phyloP scores from a whole-genome alignment of 306 rosid species.

The Cicer judaicum region DNA sequence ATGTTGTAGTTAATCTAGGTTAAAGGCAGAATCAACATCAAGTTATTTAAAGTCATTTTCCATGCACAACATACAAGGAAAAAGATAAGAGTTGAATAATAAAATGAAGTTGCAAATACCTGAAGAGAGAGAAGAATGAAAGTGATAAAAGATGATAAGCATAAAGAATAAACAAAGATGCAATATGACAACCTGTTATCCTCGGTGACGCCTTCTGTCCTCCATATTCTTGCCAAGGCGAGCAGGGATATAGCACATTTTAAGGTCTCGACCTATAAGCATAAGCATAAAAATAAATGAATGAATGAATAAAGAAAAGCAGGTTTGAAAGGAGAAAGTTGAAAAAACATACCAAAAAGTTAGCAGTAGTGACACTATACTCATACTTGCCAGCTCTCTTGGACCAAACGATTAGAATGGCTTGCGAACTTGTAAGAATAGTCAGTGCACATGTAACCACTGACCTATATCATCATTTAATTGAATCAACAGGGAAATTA shows the following conservation, averaged over 20 bases:
- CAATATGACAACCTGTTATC: slow-evolving; percentile 68
- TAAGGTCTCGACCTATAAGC: slow-evolving; percentile 77
- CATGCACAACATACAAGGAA: slow-evolving; percentile 9
- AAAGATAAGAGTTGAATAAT: slow-evolving; percentile 10
- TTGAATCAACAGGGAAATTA: neutral
- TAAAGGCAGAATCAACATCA: slow-evolving; percentile 33
- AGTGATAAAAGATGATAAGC: neutral
- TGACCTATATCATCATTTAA: slow-evolving; percentile 58
- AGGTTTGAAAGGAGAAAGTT: neutral
- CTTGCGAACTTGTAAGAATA: slow-evolving; percentile 90
- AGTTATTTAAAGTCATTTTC: slow-evolving; percentile 31
- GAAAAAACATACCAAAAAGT: slow-evolving; percentile 62
- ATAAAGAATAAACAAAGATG: neutral
- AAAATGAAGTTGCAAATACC: slow-evolving; percentile 32
- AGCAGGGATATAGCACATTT: slow-evolving; percentile 86
- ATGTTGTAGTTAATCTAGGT: slow-evolving; percentile 77
- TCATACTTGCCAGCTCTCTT: slow-evolving; percentile 95
- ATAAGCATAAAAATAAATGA: slow-evolving; percentile 33
- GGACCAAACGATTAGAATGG: slow-evolving; percentile 95
- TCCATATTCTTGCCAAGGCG: slow-evolving; percentile 75
- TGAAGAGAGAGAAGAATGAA: slow-evolving; percentile 22
- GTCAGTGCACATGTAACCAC: slow-evolving; percentile 80
- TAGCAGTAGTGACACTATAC: slow-evolving; percentile 95
- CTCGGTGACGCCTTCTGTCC: slow-evolving; percentile 78
- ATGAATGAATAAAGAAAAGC: neutral